These are phyloP conservation scores for Candida dubliniensis DNA, from an alignment of 1,139 yeast species.

Conservation along the genomic window DNA sequence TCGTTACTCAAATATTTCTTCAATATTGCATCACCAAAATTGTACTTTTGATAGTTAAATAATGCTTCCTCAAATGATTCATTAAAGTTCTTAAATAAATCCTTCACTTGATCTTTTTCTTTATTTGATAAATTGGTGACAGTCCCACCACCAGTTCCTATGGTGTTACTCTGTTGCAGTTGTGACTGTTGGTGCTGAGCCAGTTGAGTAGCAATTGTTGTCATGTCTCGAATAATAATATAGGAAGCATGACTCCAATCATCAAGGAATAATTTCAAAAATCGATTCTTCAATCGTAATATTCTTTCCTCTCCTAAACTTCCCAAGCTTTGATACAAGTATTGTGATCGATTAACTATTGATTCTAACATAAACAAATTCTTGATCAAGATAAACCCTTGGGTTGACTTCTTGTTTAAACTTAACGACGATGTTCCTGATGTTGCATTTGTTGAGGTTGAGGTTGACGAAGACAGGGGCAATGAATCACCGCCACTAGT, in stretches of 20 bases:
- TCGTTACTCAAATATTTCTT: constrained; percentile 63
- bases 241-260: constrained; percentile 86
- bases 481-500: constrained; percentile 5
- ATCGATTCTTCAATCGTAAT: constrained; percentile 69
- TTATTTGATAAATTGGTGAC: constrained; percentile 49
- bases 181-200: constrained; percentile 4
- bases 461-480: too few species aligned
- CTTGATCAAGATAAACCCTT: constrained; percentile 72
- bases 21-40: constrained; percentile 65
- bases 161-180: constrained; percentile 2
- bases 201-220: constrained; percentile 36
- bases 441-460: not conserved
- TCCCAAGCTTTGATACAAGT: constrained; percentile 57
- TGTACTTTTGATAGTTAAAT: constrained; percentile 60
- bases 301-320: constrained; percentile 65
- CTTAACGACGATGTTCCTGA: not conserved
- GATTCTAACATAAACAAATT: constrained; percentile 77
- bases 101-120: constrained; percentile 83
- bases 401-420: constrained; percentile 43
- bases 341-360: constrained; percentile 60
- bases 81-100: constrained; percentile 78
- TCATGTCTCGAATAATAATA: constrained; percentile 67
- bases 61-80: constrained; percentile 78
- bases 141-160: constrained; percentile 14
- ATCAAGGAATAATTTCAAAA: constrained; percentile 70